phyloP scores from a whole-genome alignment of 495 filamentous ascomycete species.

The Penicillium robsamsonii region DNA sequence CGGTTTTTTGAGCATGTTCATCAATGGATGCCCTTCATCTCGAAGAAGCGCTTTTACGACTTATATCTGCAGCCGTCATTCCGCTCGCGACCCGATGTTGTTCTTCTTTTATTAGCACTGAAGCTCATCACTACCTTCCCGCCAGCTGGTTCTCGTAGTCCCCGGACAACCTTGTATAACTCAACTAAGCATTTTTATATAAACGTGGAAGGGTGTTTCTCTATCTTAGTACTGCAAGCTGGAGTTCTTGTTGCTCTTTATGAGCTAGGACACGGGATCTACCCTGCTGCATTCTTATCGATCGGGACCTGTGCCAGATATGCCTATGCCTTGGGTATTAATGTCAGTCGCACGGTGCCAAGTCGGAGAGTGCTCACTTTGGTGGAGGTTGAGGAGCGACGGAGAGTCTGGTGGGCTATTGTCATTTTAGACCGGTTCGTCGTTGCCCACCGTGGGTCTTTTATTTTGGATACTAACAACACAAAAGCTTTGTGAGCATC shows the following conservation, averaged over 20 bases:
- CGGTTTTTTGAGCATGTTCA: conserved; percentile 27
- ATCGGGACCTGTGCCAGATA: conserved; percentile 38
- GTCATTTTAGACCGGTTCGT: conserved; percentile 13
- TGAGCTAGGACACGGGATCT: conserved; percentile 38
- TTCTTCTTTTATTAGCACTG: conserved; percentile 49
- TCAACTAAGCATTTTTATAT: conserved; percentile 43
- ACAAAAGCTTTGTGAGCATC: conserved; percentile 37
- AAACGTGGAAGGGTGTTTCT: conserved; percentile 38
- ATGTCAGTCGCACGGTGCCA: conserved; percentile 28
- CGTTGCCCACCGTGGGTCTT: neutral
- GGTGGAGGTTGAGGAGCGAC: conserved; percentile 45
- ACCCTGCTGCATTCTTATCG: conserved; percentile 35
- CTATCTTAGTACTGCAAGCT: conserved; percentile 36
- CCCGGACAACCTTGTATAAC: conserved; percentile 39
- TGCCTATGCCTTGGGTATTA: conserved; percentile 47
- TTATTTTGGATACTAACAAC: conserved; percentile 7
- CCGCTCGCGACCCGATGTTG: conserved; percentile 39
- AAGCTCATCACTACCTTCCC: conserved; percentile 34
- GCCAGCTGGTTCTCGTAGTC: conserved; percentile 17
- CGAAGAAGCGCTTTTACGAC: conserved; percentile 43
- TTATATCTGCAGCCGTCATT: conserved; percentile 20
- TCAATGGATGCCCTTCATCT: conserved; percentile 52
- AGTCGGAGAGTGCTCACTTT: conserved; percentile 16
- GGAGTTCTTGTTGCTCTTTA: conserved; percentile 34
- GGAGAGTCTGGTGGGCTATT: too few species aligned